Evolutionary conservation across 495 filamentous ascomycete species (phyloP), one percentile per base, ranked within the genome.

Genomic region (Thermothielavioides terrestris): DNA sequence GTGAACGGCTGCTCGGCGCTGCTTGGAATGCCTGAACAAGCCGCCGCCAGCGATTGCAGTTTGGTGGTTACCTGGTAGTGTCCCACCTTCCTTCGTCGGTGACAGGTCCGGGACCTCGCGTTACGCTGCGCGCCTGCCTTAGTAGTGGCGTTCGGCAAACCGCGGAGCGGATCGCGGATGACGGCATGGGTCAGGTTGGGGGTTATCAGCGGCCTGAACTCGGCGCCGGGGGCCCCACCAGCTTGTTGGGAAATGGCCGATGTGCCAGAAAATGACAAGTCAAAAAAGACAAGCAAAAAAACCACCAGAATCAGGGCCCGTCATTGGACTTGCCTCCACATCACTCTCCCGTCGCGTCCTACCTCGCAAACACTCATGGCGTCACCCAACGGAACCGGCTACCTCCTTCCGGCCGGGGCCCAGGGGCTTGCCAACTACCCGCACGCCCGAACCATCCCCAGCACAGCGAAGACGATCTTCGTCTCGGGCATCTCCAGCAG

Each of bases 401-500:
- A 49, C 39, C 42, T 62, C 31, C 56, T 58, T 38, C 56, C 53
- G 1, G 30, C 53, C 12, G 49, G 52, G 9, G 47, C 60, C 4
- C 59, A 58, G 17, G 56, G 56, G 8, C 57, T 60, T 11, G 60
- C 60, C 52, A 63, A 60, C 45, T 63, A 63, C 52, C 57, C 57
- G 2, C 60, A 63, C 43, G 60, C 60, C 17, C 54, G 60, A 27
- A 57, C 49, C 22, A 54, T 60, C 32, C 43, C 60, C 37, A 53
- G 49, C 46, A 35, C 44, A 0, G 46, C 57, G 0, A 50, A 50
- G 18, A 63, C 57, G 34, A 60, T 63, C 23, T 63, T 57, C 42
- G 48, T 63, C 15, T 63, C 60, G 9, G 60, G 60, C 0, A 63
- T 52, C 6, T 63, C 60, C 15, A 60, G 57, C 50, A 46, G 57